phyloP scores from a whole-genome alignment of 495 filamentous ascomycete genomes.

The Filosporella fistucella region DNA sequence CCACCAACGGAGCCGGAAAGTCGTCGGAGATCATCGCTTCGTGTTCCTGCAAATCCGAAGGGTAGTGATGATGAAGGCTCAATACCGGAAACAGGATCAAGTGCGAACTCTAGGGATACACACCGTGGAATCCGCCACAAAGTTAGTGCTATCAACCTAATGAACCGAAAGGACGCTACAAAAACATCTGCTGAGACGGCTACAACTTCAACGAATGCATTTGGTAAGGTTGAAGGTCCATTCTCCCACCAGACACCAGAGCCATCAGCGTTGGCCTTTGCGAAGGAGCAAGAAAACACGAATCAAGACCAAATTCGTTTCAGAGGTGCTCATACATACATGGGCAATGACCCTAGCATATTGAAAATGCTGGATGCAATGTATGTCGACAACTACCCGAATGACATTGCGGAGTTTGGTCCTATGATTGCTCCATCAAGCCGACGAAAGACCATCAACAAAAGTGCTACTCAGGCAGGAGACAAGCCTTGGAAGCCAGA shows the following conservation, averaged over 20 bases:
- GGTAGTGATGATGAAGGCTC: slow-evolving; percentile 35
- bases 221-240: slow-evolving; percentile 79
- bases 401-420: slow-evolving; percentile 73
- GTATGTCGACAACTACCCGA: slow-evolving; percentile 86
- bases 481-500: slow-evolving; percentile 75
- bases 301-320: slow-evolving; percentile 14
- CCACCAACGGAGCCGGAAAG: slow-evolving; percentile 11
- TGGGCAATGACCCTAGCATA: slow-evolving; percentile 84
- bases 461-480: slow-evolving; percentile 36
- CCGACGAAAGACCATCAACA: slow-evolving; percentile 59
- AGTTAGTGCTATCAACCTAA: slow-evolving; percentile 76
- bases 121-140: slow-evolving; percentile 43
- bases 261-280: slow-evolving; percentile 17
- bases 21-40: slow-evolving; percentile 5
- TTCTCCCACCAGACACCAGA: slow-evolving; percentile 38
- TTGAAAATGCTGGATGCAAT: slow-evolving; percentile 82
- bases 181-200: slow-evolving; percentile 83
- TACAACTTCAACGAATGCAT: slow-evolving; percentile 73
- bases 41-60: slow-evolving; percentile 22
- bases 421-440: slow-evolving; percentile 71
- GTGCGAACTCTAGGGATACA: slow-evolving; percentile 19
- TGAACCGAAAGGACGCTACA: slow-evolving; percentile 69
- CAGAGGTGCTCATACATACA: slow-evolving; percentile 59
- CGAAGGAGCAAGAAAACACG: slow-evolving; percentile 11
- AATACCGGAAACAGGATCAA: slow-evolving; percentile 26